Evolutionary conservation across 2,329 filamentous ascomycete genomes (phyloP).

Genomic region (Cercospora citrullina): DNA sequence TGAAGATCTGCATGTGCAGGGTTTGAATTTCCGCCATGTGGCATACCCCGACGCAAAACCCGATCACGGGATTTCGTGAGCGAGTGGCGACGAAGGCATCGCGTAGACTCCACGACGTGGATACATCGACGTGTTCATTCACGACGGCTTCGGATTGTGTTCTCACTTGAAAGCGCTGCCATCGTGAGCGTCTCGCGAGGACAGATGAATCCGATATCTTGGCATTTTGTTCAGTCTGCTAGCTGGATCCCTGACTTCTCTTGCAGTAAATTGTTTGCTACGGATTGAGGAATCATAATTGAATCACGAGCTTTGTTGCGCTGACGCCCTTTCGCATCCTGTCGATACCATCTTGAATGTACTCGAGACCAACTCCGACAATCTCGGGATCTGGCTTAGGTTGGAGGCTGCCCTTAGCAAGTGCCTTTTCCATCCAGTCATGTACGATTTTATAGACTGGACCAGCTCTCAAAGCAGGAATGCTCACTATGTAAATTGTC

Average conservation of each 20-base stretch:
- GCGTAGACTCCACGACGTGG: background rate
- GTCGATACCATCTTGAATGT: constrained; percentile 25
- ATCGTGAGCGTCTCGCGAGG: background rate
- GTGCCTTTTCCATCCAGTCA: constrained; percentile 20
- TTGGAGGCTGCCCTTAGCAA: constrained; percentile 16
- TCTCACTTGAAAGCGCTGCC: background rate
- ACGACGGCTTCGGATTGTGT: background rate
- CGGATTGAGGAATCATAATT: background rate
- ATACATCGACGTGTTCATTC: background rate
- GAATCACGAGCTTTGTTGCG: constrained; percentile 28
- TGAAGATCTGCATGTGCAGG: background rate
- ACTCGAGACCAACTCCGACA: background rate
- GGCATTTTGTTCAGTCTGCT: background rate
- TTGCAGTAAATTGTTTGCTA: background rate
- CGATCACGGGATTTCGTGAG: constrained; percentile 2
- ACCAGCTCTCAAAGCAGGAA: constrained; percentile 14
- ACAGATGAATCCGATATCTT: background rate
- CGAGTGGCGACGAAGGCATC: background rate
- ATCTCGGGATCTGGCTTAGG: background rate
- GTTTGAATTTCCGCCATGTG: background rate
- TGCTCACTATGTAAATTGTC: constrained; percentile 12
- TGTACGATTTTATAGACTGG: constrained; percentile 16
- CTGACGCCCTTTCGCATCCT: constrained; percentile 25
- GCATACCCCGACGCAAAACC: background rate
- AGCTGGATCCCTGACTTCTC: background rate